Base-by-base conservation (phyloP, 768 basidiomycete species). In the Amanita polypyramis region DNA sequence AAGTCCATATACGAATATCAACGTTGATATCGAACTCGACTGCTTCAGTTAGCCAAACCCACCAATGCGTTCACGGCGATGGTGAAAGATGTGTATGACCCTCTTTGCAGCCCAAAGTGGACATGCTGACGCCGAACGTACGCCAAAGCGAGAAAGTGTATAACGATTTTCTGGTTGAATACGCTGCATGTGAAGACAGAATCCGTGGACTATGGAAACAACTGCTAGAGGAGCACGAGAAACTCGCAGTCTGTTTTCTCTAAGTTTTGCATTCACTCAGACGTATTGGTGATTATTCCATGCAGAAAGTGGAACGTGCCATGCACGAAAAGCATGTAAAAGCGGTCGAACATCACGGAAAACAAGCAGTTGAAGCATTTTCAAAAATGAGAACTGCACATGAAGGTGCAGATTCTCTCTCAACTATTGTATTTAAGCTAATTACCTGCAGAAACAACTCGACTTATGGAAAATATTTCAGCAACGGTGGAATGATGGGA, bases 121-220 rank as follows among this genome's bases (percentile, higher is more conserved):
- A 44, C 14, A 4, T 29, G 7, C 25, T 30, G 17, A 11, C 30
- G 10, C 27, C 15, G 9, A 10, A 17, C 2, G 52, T 27, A 17
- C 15, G 27, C 15, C 29, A 29, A 48, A 60, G 59, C 15, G 57
- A 58, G 49, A 34, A 48, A 20, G 37, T 57, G 29, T 57, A 55
- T 15, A 48, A 47, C 8, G 54, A 57, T 2, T 60, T 58, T 41
- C 42, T 54, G 27, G 50, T 50, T 21, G 53, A 55, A 37, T 60
- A 60, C 27, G 59, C 59, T n/a, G 45, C 54, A n/a, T 53, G 51
- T 37, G 59, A 60, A 47, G 59, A 60, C 32, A 49, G n/a, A 10
- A 60, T 60, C 9, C 55, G 56, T 29, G 51, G 51, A 27, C 45
- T 60, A 21, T 57, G 55, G 54, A 47, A 29, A 21, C 59, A 58